Base-by-base conservation (phyloP, 129 eudicot species). In the Glebionis coronaria region DNA sequence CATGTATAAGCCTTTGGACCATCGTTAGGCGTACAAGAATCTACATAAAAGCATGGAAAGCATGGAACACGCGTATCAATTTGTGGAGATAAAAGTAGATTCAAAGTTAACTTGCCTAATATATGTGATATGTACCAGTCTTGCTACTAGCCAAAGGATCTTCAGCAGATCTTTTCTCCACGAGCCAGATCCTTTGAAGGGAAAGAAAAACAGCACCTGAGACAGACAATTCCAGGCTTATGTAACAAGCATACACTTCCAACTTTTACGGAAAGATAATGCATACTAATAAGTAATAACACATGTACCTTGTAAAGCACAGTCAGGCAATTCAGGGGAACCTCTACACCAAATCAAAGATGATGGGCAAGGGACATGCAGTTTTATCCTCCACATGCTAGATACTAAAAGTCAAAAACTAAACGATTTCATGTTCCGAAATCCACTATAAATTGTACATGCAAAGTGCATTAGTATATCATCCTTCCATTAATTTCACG, bases 401-500 rank as follows among this genome's bases (percentile, higher is more conserved):
- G 10, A 2, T 2, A 55, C 12, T 3, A 55, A 0, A 56, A 56
- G 38, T 12, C 61, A 55, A 20, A 2, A 3, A 9, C 12, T 20
- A 27, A 14, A 49, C 49, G 20, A 68, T 68, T 13, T 15, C 8
- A 31, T 42, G 10, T 38, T 7, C 54, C 38, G 12, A 14, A 55
- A 29, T 9, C 54, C 21, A 4, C 16, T 56, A 56, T 42, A 56
- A 9, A 23, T 9, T 42, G 65, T 44, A 42, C 40, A 70, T 9
- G 14, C 9, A 46, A 12, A 20, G 14, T 61, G 59, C 67, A 76
- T 79, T 72, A 85, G 19, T 71, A 50, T 46, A 70, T 87, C 75
- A 84, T 44, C 67, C 20, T 76, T 12, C 91, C 95, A 69, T 77
- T 12, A 18, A 85, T 81, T 78, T 91, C 97, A 63, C 88, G 86